Evolutionary conservation across 2,329 filamentous ascomycete species (phyloP).

Genomic region (Ophiostoma himal-ulmi): DNA sequence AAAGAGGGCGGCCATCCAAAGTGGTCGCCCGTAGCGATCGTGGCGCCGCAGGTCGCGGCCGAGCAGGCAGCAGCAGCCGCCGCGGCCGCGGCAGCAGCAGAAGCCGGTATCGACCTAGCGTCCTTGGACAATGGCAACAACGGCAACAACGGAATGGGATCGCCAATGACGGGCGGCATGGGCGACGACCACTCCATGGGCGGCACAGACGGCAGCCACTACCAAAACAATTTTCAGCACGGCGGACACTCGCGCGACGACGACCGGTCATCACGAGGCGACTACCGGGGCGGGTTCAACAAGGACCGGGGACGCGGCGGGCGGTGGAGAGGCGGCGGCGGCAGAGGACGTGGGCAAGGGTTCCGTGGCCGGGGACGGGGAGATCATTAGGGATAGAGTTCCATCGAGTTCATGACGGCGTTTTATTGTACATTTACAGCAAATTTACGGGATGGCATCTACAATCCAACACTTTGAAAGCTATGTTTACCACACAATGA

Average conservation of each 20-base stretch:
- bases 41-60: constrained; percentile 33
- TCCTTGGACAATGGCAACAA: background rate
- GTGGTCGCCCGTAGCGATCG: constrained; percentile 56
- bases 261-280: constrained; percentile 14
- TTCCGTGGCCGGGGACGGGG: constrained; percentile 28
- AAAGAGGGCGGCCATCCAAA: constrained; percentile 75
- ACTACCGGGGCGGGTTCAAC: constrained; percentile 23
- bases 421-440: background rate
- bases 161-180: background rate
- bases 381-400: constrained; percentile 12
- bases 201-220: constrained; percentile 2
- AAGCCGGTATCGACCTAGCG: constrained; percentile 29
- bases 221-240: constrained; percentile 26
- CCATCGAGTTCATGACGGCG: background rate
- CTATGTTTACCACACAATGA: background rate
- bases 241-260: constrained; percentile 29
- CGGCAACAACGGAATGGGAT: background rate
- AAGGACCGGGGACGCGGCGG: constrained; percentile 35
- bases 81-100: constrained; percentile 30
- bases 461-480: background rate
- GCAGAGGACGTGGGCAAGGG: constrained; percentile 26
- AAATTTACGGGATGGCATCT: background rate
- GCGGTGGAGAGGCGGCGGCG: constrained; percentile 32
- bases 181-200: constrained; percentile 21
- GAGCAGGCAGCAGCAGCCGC: constrained; percentile 19